Evolutionary conservation across 257 asterid species (phyloP).

Genomic region (Solanum gandarillasii): DNA sequence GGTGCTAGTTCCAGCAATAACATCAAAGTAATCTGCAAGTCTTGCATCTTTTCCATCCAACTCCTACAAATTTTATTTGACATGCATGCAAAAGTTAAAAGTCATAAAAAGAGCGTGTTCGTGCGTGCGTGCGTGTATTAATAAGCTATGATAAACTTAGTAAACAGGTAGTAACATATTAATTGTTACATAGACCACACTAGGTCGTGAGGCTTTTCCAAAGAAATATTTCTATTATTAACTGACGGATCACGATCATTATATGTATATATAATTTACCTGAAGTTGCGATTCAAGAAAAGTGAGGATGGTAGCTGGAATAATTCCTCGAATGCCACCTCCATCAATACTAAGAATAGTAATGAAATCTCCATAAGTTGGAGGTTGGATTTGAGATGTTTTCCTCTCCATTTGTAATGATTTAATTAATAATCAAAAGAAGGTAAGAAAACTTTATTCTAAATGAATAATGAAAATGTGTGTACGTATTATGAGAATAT

Average conservation of each 20-base stretch:
- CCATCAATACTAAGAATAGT: slow-evolving; percentile 50
- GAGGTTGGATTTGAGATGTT: slow-evolving; percentile 26
- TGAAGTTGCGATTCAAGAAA: slow-evolving; percentile 40
- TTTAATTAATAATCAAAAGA: neutral
- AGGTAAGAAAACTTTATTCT: neutral
- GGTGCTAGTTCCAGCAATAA: slow-evolving; percentile 60
- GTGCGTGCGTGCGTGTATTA: neutral
- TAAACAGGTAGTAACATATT: neutral
- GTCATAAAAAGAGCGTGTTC: neutral
- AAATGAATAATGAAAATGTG: neutral
- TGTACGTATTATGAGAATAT: neutral
- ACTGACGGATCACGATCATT: neutral
- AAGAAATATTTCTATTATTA: too few relatives aligned
- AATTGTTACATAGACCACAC: neutral
- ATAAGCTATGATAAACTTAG: neutral
- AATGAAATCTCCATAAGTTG: slow-evolving; percentile 22
- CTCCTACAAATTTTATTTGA: slow-evolving; percentile 11
- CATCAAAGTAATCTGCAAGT: slow-evolving; percentile 55
- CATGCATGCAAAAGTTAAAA: neutral
- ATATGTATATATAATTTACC: slow-evolving; percentile 6
- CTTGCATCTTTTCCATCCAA: slow-evolving; percentile 50
- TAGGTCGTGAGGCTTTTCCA: neutral
- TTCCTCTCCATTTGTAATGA: neutral
- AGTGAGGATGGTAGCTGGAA: slow-evolving; percentile 30
- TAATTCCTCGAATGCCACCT: slow-evolving; percentile 49